Percentiles rank a stretch among this genome's conserved stretches.
Conservation (phyloP, 257 asterid genomes). For the Salvia rosmarinus region DNA sequence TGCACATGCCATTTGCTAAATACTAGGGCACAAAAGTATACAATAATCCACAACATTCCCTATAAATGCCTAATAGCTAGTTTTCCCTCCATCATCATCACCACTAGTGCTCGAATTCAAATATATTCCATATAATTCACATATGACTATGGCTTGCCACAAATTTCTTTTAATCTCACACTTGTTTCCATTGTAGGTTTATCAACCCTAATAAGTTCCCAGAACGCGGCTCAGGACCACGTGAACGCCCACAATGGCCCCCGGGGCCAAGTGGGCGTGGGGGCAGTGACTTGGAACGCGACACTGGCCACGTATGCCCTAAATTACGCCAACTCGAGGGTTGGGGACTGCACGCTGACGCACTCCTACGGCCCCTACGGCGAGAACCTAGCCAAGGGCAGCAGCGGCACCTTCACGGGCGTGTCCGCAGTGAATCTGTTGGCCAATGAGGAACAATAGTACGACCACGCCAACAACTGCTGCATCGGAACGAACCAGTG, state of each 20-base stretch:
- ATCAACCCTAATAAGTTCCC: constrained; percentile 24
- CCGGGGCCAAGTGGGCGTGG: constrained; percentile 46
- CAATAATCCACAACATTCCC: constrained; percentile 1
- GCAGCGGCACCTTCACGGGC: constrained; percentile 39
- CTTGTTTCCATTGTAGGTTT: constrained; percentile 11
- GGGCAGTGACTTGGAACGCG: constrained; percentile 42
- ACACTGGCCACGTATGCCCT: constrained; percentile 47
- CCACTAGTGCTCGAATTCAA: constrained; percentile 34
- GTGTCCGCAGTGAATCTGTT: constrained; percentile 42
- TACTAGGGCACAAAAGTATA: not conserved
- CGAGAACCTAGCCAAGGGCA: constrained; percentile 63
- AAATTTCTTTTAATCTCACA: not conserved
- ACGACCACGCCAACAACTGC: constrained; percentile 35
- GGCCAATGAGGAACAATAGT: constrained; percentile 44
- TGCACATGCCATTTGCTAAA: constrained; percentile 40
- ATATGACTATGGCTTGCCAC: constrained; percentile 26
- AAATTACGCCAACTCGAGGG: constrained; percentile 43
- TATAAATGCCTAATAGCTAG: constrained; percentile 38
- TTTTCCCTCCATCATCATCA: constrained; percentile 1
- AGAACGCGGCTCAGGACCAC: constrained; percentile 42
- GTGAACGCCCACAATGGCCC: constrained; percentile 45
- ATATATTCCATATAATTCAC: not conserved
- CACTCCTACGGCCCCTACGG: constrained; percentile 62
- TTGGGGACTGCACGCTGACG: constrained; percentile 34
- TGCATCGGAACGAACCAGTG: constrained; percentile 48